Evolutionary conservation across 2,329 filamentous ascomycete species (phyloP).

Genomic region (Diplodia scrobiculata): DNA sequence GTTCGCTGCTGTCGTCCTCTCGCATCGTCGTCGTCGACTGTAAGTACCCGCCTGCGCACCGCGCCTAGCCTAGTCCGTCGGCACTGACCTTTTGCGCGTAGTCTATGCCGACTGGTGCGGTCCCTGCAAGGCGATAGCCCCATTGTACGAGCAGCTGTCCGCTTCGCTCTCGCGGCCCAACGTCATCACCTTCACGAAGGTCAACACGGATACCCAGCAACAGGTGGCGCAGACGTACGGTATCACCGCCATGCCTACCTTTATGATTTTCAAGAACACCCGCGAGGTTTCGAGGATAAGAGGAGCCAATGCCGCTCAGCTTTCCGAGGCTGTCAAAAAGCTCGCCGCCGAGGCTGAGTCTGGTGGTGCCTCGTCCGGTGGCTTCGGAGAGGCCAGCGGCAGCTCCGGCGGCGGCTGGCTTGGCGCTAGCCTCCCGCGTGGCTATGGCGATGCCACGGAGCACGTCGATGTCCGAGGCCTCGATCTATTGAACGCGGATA

Average conservation of each 20-base stretch:
- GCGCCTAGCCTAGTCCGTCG: slow-evolving; percentile 30
- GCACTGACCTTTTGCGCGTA: slow-evolving; percentile 45
- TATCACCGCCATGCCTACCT: slow-evolving; percentile 83
- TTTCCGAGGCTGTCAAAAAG: slow-evolving; percentile 71
- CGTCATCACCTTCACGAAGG: slow-evolving; percentile 79
- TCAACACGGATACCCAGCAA: slow-evolving; percentile 77
- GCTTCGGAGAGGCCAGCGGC: slow-evolving; percentile 48
- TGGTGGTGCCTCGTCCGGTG: slow-evolving; percentile 46
- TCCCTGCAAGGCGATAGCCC: slow-evolving; percentile 81
- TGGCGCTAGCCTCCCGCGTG: slow-evolving; percentile 72
- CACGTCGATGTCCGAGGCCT: slow-evolving; percentile 76
- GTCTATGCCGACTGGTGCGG: slow-evolving; percentile 88
- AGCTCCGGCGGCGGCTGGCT: slow-evolving; percentile 62
- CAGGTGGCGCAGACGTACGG: slow-evolving; percentile 73
- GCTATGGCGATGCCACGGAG: slow-evolving; percentile 81
- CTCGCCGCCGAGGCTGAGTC: slow-evolving; percentile 65
- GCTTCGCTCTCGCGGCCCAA: slow-evolving; percentile 68
- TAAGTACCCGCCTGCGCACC: slow-evolving; percentile 54
- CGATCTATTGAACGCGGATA: slow-evolving; percentile 86
- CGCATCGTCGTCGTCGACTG: slow-evolving; percentile 85
- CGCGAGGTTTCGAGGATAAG: slow-evolving; percentile 67
- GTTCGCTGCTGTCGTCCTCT: slow-evolving; percentile 67
- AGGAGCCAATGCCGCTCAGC: slow-evolving; percentile 71
- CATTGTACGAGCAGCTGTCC: slow-evolving; percentile 78
- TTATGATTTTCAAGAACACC: slow-evolving; percentile 75